Conservation (phyloP, 2,329 filamentous ascomycete genomes). For the Trichoderma sp. region DNA sequence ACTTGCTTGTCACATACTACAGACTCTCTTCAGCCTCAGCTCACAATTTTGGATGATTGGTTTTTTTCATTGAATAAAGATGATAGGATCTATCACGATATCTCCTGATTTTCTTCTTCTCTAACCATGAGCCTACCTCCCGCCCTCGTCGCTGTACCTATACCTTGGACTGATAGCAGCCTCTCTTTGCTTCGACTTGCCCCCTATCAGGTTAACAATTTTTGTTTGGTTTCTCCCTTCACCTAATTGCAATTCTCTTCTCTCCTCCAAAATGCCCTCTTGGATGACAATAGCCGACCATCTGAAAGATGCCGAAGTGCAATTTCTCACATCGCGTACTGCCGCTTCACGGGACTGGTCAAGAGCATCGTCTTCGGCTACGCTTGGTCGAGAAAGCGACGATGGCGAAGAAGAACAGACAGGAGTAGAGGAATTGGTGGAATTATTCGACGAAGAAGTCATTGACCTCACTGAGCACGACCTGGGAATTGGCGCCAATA, state of each 20-base stretch:
- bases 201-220: background rate
- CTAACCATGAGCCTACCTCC: background rate
- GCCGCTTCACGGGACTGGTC: background rate
- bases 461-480: conserved; percentile 44
- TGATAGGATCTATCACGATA: background rate
- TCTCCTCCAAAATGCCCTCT: background rate
- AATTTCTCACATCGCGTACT: conserved; percentile 16
- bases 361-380: conserved; percentile 32
- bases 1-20: background rate
- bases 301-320: conserved; percentile 1
- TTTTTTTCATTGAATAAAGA: background rate
- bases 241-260: background rate
- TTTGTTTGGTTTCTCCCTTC: background rate
- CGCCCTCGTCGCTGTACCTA: background rate
- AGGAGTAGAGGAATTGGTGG: background rate
- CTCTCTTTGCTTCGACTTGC: background rate
- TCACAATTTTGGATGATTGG: background rate
- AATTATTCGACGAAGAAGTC: conserved; percentile 34
- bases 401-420: background rate
- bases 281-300: background rate
- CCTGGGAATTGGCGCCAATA: conserved; percentile 21
- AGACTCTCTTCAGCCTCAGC: background rate
- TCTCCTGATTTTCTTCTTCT: background rate
- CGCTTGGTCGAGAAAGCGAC: conserved; percentile 30
- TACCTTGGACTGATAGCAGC: background rate